Evolutionary conservation across 176 grass and related monocot genomes (phyloP).

Genomic region (Carex kokanica): DNA sequence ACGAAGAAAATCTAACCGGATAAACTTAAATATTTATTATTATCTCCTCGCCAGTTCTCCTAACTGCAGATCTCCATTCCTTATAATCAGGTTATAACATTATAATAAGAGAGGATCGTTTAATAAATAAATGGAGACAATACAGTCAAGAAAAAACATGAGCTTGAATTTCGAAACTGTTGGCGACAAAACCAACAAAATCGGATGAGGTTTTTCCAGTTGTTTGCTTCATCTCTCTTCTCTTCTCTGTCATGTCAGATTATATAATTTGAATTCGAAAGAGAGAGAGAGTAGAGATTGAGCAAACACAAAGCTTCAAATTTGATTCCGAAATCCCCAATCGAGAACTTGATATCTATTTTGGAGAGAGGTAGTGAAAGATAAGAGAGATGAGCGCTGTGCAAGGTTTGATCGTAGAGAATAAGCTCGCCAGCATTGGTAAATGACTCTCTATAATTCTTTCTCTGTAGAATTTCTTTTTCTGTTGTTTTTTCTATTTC

Average conservation of each 20-base stretch:
- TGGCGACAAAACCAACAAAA: conserved; percentile 21
- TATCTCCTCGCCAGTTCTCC: background rate
- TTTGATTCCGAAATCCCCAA: background rate
- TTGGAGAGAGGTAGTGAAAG: background rate
- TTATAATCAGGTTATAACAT: background rate
- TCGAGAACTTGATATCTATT: background rate
- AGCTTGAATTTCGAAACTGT: background rate
- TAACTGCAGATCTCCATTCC: background rate
- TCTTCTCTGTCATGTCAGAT: background rate
- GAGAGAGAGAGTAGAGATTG: background rate
- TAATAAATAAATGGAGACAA: background rate
- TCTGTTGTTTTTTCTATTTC: background rate
- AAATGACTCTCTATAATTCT: background rate
- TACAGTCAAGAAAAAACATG: background rate
- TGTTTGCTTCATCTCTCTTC: background rate
- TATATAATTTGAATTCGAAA: background rate
- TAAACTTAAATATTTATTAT: background rate
- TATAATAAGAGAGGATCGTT: background rate
- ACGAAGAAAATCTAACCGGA: conserved; percentile 7
- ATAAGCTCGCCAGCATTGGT: conserved; percentile 30
- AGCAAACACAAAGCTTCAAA: background rate
- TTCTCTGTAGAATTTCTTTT: background rate
- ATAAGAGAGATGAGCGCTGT: conserved; percentile 2
- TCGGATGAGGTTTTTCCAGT: background rate
- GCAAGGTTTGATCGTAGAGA: conserved; percentile 6